These are phyloP conservation scores for Blastomyces silverae DNA, from an alignment of 2,329 filamentous ascomycete species.

Conservation along the genomic window DNA sequence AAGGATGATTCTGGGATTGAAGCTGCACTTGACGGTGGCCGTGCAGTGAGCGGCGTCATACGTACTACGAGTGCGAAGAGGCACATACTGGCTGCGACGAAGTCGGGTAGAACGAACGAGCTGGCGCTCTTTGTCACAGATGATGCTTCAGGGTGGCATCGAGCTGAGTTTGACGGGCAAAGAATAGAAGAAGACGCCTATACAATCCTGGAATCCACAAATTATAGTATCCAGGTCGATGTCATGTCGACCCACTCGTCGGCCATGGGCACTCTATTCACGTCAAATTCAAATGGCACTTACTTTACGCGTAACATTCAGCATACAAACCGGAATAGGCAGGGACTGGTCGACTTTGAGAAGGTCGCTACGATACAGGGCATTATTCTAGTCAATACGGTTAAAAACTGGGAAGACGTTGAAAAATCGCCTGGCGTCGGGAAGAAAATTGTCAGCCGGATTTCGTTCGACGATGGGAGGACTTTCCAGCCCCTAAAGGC, in stretches of 20 bases:
- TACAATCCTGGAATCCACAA: conserved; percentile 89
- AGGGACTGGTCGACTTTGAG: conserved; percentile 85
- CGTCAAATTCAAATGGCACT: conserved; percentile 94
- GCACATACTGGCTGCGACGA: conserved; percentile 75
- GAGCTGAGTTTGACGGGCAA: conserved; percentile 80
- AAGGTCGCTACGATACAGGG: conserved; percentile 88
- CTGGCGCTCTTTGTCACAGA: conserved; percentile 85
- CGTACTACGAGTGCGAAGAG: conserved; percentile 79
- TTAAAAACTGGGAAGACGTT: conserved; percentile 77
- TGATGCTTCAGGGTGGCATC: conserved; percentile 80
- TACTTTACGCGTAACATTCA: conserved; percentile 90
- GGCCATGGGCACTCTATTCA: conserved; percentile 82
- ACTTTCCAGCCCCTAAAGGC: conserved; percentile 69
- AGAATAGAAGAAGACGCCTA: conserved; percentile 80
- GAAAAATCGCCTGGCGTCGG: conserved; percentile 45
- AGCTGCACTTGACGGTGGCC: conserved; percentile 65
- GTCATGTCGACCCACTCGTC: conserved; percentile 59
- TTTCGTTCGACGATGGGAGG: conserved; percentile 92
- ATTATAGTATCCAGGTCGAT: conserved; percentile 96
- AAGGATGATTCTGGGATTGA: conserved; percentile 53
- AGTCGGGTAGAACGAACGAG: conserved; percentile 73
- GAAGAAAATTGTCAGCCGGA: conserved; percentile 63
- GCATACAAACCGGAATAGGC: conserved; percentile 75
- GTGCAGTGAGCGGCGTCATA: conserved; percentile 70
- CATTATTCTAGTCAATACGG: conserved; percentile 80